phyloP scores from a whole-genome alignment of 176 grass and related monocot genomes.

The Oryza australiensis region DNA sequence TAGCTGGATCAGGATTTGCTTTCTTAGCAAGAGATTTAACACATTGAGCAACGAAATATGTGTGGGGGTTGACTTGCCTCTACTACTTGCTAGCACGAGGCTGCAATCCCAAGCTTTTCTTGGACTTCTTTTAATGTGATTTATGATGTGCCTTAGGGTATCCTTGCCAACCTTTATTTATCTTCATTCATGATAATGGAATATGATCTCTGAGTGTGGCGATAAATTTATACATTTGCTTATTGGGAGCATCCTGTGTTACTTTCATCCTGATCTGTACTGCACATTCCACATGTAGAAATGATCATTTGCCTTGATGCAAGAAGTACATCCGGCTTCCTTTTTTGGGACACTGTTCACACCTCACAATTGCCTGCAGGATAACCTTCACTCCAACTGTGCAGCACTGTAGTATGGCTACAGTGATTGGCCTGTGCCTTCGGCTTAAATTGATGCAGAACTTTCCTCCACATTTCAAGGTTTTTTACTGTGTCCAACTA shows the following conservation, averaged over 20 bases:
- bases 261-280: not conserved
- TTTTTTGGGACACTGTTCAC: not conserved
- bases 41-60: not conserved
- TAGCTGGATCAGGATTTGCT: not conserved
- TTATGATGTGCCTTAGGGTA: not conserved
- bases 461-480: constrained; percentile 95
- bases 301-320: not conserved
- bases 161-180: not conserved
- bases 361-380: constrained; percentile 52
- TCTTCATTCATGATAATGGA: constrained; percentile 8
- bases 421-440: constrained; percentile 89
- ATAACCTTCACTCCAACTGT: constrained; percentile 99
- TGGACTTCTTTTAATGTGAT: not conserved
- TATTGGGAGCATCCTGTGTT: not conserved
- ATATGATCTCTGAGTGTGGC: not conserved
- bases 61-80: not conserved
- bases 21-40: not conserved
- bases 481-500: constrained; percentile 26
- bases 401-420: constrained; percentile 95
- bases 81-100: not conserved
- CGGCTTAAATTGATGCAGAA: constrained; percentile 93
- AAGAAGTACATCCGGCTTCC: not conserved
- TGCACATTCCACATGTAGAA: not conserved
- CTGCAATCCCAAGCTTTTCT: not conserved
- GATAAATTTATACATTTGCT: not conserved